Evolutionary conservation across 257 asterid genomes (phyloP), one percentile per base, ranked within the genome.

Genomic region (Prunella vulgaris): DNA sequence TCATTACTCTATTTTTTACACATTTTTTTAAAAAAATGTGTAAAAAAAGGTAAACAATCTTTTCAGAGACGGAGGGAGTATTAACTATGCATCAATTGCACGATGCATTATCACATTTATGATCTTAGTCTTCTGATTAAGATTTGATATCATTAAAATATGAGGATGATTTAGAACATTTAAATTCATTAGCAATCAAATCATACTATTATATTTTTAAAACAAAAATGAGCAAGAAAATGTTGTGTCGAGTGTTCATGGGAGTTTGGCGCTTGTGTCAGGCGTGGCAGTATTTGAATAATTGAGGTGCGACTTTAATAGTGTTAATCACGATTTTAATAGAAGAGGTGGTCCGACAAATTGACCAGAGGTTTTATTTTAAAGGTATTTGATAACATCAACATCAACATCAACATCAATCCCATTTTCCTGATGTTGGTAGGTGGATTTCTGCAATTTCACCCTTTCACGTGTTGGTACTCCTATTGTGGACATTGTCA

Each of bases 381-480:
- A 17, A 60, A 27, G 14, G 27, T 28, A 3, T 66, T 70, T 77
- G 74, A 82, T 69, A 33, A 56, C 20, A 76, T 80, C 78, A 78
- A 70, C n/a, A 80, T 84, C 86, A 80, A 82, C 82, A 69, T 76
- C 84, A 67, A 54, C 76, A 70, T 80, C 82, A 74, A 28, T 71
- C 82, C 40, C 28, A 56, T 66, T 61, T 74, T 69, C 67, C 63
- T 73, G 84, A 81, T 57, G 35, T 67, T 52, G 68, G 75, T 82
- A 78, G 84, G 84, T 80, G 88, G 77, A 21, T 81, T 81, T 56
- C 58, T 77, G 84, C 78, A 83, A 73, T 40, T 40, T 40, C 48
- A 40, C 48, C 48, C 0, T 49, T 62, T 21, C 78, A 65, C 73
- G 64, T 63, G 40, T 65, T 54, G 48, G 18, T 18, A 24, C 48